These are phyloP conservation scores for Mucor saturninus DNA, from an alignment of 371 early-diverging fungal species.

Conservation along the genomic window DNA sequence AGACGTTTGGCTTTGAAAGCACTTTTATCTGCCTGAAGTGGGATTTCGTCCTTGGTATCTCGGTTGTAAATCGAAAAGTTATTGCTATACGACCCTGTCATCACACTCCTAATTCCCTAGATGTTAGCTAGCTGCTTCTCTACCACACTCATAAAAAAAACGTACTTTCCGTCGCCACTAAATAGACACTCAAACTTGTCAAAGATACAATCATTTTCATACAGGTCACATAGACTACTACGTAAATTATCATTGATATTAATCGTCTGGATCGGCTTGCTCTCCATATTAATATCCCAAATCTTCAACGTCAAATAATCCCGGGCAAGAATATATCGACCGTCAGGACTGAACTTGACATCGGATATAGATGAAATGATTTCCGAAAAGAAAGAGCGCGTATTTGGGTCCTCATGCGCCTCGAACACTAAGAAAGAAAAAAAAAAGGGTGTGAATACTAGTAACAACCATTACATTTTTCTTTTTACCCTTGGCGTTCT, in stretches of 20 bases:
- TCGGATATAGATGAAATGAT: slow-evolving; percentile 98
- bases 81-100: slow-evolving; percentile 98
- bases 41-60: slow-evolving; percentile 75
- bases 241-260: slow-evolving; percentile 94
- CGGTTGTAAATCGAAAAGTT: slow-evolving; percentile 91
- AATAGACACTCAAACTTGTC: slow-evolving; percentile 98
- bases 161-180: slow-evolving; percentile 84
- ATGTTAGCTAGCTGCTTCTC: not conserved
- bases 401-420: slow-evolving; percentile 91
- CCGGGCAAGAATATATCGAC: slow-evolving; percentile 94
- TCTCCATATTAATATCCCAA: slow-evolving; percentile 98
- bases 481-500: slow-evolving; percentile 80
- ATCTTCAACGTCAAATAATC: slow-evolving; percentile 96
- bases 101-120: slow-evolving; percentile 55
- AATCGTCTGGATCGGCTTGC: slow-evolving; percentile 91
- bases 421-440: slow-evolving; percentile 74
- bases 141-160: no score
- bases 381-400: slow-evolving; percentile 97
- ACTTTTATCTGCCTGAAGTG: slow-evolving; percentile 96
- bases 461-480: not conserved
- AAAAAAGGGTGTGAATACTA: not conserved
- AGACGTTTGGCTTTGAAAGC: slow-evolving; percentile 94
- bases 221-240: slow-evolving; percentile 94
- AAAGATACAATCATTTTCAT: slow-evolving; percentile 99
- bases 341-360: slow-evolving; percentile 94